Evolutionary conservation across 2,329 filamentous ascomycete species (phyloP).

Genomic region (Talaromyces sp.): DNA sequence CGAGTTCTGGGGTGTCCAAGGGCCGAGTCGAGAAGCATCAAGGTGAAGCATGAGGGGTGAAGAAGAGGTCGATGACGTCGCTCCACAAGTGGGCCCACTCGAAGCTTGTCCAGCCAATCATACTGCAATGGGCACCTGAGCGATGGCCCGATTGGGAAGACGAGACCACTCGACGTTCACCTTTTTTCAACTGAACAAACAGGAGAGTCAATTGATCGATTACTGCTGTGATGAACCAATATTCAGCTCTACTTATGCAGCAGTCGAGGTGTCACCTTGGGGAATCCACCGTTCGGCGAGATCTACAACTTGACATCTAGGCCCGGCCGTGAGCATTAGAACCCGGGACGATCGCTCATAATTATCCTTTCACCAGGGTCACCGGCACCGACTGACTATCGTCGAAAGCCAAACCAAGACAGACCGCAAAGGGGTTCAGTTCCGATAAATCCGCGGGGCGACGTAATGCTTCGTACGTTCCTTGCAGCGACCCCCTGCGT

Average conservation of each 20-base stretch:
- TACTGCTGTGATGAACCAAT: background rate
- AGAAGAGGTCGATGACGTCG: background rate
- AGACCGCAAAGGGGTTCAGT: background rate
- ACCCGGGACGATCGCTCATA: background rate
- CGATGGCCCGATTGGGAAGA: background rate
- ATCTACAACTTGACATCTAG: background rate
- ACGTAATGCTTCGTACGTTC: background rate
- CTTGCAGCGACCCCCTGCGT: slow-evolving; percentile 7
- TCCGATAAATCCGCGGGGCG: background rate
- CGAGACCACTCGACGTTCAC: background rate
- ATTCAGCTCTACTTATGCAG: background rate
- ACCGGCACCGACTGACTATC: background rate
- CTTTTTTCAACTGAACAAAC: background rate
- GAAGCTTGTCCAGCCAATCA: background rate
- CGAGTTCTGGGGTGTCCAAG: background rate
- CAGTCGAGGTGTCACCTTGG: background rate
- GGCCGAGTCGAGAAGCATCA: background rate
- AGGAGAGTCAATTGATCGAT: background rate
- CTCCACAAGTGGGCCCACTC: background rate
- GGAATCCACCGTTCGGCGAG: background rate
- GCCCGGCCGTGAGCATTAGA: too few species aligned
- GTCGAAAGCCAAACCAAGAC: background rate
- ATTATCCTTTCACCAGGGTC: background rate
- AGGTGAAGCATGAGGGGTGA: background rate
- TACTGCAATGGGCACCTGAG: background rate